Conservation (phyloP, 805 yeast species). For the Saccharomycopsis sp. region DNA sequence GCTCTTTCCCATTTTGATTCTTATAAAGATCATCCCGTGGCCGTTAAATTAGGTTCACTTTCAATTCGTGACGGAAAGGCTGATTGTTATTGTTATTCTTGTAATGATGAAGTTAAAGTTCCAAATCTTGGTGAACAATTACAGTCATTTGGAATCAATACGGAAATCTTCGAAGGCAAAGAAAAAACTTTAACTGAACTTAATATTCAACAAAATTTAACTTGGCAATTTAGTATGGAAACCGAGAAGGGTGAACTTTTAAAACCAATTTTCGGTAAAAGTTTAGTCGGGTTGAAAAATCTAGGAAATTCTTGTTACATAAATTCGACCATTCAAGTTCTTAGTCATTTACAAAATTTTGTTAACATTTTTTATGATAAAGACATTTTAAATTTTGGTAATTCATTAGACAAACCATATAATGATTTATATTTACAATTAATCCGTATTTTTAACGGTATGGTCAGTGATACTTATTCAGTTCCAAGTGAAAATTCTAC, state of each 20-base stretch:
- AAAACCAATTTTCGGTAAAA: constrained; percentile 61
- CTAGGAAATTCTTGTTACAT: constrained; percentile 91
- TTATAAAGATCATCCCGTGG: constrained; percentile 56
- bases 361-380: constrained; percentile 30
- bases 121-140: constrained; percentile 42
- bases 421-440: constrained; percentile 65
- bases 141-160: constrained; percentile 56
- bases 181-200: constrained; percentile 84
- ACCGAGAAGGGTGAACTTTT: constrained; percentile 58
- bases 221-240: constrained; percentile 85
- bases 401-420: constrained; percentile 40
- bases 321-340: constrained; percentile 67
- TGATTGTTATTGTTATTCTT: constrained; percentile 81
- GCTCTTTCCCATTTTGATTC: constrained; percentile 62
- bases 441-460: constrained; percentile 69
- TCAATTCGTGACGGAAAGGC: constrained; percentile 53
- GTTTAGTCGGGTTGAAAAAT: constrained; percentile 76
- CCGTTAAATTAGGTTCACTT: constrained; percentile 84
- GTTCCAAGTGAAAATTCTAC: constrained; percentile 34
- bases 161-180: constrained; percentile 42
- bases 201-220: constrained; percentile 84
- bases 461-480: constrained; percentile 65
- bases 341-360: constrained; percentile 39
- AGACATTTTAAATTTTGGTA: constrained; percentile 18
- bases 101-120: constrained; percentile 83